Evolutionary conservation across 805 yeast species (phyloP), one percentile per base, ranked within the genome.

Genomic region (Hanseniaspora guilliermondii): DNA sequence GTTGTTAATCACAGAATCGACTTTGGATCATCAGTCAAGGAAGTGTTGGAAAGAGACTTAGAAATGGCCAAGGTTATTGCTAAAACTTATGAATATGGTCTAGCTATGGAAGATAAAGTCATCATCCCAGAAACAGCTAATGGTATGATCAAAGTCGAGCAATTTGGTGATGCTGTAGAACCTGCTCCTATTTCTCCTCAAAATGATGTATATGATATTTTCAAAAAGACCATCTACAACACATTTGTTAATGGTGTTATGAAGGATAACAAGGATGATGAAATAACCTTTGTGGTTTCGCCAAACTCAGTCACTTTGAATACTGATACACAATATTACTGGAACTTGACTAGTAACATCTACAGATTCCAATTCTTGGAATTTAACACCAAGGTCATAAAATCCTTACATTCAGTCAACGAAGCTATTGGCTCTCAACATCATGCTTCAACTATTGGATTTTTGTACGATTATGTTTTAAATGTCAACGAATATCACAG

Each of bases 1-100:
- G 62, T 73, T 36, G 71, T 82, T 44, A 84, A 86, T 66, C 83
- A 83, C 61, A 73, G 94, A 62, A 72, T 85, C 54, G 75, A 78
- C 19, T 68, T 79, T 45, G 87, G 80, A 58, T 73, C 80, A 16
- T 67, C 74, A 22, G 71, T 76, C 1, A 66, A 69, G 5, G 73
- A 70, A 19, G 75, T 74, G 4, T 60, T 69, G 17, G 70, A 71
- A 22, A 70, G 69, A 49, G 68, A 76, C 38, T 37, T 66, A 6
- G 53, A 55, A 0, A 66, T 73, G 38, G 74, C 75, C 12, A 49
- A 62, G 38, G 57, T 61, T 21, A 63, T 78, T 35, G 85, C 86
- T 5, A 57, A 69, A 22, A 68, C 73, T 58, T 72, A 72, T 60
- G 73, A 69, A 44, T 66, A 79, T 25, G 84, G 82, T 22, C 65